Conservation (phyloP, 768 basidiomycete species). For the Filobasidium wieringae region DNA sequence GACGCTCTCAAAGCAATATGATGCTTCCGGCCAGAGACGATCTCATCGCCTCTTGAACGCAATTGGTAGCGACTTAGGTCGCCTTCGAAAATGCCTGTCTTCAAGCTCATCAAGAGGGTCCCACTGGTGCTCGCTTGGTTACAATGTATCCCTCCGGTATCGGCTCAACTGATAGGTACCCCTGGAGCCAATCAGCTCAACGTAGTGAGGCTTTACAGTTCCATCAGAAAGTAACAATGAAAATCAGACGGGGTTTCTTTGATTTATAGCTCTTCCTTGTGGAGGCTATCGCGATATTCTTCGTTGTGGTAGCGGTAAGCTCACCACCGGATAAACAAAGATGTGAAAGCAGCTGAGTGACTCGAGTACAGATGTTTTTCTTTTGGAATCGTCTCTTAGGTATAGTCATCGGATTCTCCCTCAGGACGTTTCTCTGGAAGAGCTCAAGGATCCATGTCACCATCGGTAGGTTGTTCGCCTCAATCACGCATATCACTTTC, state of each 20-base stretch:
- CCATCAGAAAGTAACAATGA: too few species aligned
- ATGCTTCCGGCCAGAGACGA: too few species aligned
- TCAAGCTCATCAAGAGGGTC: too few species aligned
- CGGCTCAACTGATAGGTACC: constrained; percentile 8
- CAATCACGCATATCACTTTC: neutral
- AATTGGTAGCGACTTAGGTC: too few species aligned
- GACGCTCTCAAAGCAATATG: too few species aligned
- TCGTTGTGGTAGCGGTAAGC: constrained; percentile 14
- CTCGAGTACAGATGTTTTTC: constrained; percentile 46
- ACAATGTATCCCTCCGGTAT: neutral
- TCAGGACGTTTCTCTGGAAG: constrained; percentile 70
- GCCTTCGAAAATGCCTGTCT: too few species aligned
- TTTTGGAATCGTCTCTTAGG: constrained; percentile 82
- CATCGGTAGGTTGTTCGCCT: constrained; percentile 14
- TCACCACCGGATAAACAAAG: neutral
- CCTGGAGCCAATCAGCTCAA: constrained; percentile 6
- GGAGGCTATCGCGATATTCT: constrained; percentile 13
- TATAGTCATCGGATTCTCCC: constrained; percentile 50
- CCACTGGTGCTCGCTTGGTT: too few species aligned
- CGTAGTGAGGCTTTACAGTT: neutral
- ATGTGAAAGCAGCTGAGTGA: neutral
- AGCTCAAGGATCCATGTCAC: constrained; percentile 66
- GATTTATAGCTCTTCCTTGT: constrained; percentile 11
- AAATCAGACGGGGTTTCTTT: too few species aligned
- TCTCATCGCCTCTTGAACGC: too few species aligned